Base-by-base conservation (phyloP, 2,329 filamentous ascomycete genomes). In the Monilinia laxa region DNA sequence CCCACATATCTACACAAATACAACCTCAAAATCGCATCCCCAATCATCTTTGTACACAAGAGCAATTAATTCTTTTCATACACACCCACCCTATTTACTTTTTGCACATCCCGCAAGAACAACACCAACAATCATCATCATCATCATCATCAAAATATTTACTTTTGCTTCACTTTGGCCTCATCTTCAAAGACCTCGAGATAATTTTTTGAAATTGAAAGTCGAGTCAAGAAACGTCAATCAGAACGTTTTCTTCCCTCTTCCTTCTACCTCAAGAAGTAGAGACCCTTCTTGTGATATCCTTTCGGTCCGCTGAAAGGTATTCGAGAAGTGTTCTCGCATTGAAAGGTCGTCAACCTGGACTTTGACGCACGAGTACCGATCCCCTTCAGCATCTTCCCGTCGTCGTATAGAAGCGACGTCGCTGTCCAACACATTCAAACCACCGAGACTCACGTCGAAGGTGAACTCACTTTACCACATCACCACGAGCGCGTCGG, bases 331-430 rank as follows among this genome's bases (percentile, higher is more conserved):
- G 84, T 85, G 87, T 83, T 68, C 82, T 81, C 79, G 81, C 87
- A 83, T 82, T 81, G 80, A 80, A 83, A 88, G 90, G 88, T 90
- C 90, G 92, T 84, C 92, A 97, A 92, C 86, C 93, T 97, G 93
- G 93, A 97, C 92, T 97, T 96, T 95, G 93, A 97, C 91, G 93
- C 93, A 84, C 91, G 93, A 83, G 91, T 97, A 83, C 92, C 94
- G 86, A 95, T 98, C 84, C 94, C 94, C 84, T 96, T 97, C 89
- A 97, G 93, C 91, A 91, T 97, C 90, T 97, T 98, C 89, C 94
- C 94, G 85, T 97, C 93, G 82, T 92, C 93, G 83, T 98, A 97
- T 87, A 88, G 90, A 80, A 84, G 84, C 80, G 79, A 79, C 85
- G 86, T 87, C 83, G 84, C 84, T 83, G 84, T 84, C 80, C 40